These are phyloP conservation scores for Tulasnella sp. DNA, from an alignment of 768 basidiomycete species.

Conservation along the genomic window DNA sequence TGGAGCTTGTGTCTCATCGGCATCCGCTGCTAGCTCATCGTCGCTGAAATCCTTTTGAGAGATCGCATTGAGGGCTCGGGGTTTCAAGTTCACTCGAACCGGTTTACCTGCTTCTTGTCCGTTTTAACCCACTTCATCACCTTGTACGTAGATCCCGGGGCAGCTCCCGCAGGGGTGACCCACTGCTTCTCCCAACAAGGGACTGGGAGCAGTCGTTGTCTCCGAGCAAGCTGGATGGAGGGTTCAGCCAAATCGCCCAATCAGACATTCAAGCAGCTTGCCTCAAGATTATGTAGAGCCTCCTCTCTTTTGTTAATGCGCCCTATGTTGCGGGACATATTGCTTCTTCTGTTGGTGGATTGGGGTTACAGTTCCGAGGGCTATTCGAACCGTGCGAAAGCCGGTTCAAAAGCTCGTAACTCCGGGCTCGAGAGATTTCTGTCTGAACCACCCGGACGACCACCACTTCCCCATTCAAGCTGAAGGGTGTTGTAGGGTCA, in stretches of 20 bases:
- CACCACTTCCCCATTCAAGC: neutral
- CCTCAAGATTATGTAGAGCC: constrained; percentile 17
- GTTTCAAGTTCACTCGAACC: neutral
- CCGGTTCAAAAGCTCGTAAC: neutral
- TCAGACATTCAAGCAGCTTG: neutral
- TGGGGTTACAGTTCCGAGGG: neutral
- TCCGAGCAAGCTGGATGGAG: neutral
- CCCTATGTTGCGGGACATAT: neutral
- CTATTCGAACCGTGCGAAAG: neutral
- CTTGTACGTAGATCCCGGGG: constrained; percentile 52
- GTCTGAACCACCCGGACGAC: neutral
- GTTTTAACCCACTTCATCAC: constrained; percentile 75
- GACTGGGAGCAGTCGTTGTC: constrained; percentile 78
- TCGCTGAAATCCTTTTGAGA: constrained; percentile 71
- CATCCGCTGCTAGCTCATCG: constrained; percentile 71
- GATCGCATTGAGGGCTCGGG: neutral
- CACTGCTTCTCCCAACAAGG: constrained; percentile 77
- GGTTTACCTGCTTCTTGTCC: constrained; percentile 62
- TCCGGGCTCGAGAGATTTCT: neutral
- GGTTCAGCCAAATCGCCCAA: neutral
- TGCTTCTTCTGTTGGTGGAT: neutral
- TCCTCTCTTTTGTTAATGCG: constrained; percentile 14
- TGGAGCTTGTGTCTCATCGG: constrained; percentile 71
- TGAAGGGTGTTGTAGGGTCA: neutral
- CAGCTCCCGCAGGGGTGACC: constrained; percentile 50